Conservation (phyloP, 2,329 filamentous ascomycete genomes). For the Colletotrichum cordylinicola region DNA sequence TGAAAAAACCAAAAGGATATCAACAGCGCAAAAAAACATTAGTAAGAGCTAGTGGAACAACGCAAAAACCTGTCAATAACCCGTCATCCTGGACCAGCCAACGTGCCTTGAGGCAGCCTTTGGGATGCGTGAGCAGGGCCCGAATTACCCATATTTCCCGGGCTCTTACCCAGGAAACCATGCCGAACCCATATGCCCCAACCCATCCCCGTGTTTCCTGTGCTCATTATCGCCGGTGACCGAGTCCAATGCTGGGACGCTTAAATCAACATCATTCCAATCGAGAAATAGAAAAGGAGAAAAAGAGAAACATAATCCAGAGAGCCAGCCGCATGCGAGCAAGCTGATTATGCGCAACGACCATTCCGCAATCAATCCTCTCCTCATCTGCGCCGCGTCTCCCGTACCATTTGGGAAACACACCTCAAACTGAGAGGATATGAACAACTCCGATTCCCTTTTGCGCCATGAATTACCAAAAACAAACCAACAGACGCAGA, state of each 20-base stretch:
- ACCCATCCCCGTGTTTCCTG: conserved; percentile 29
- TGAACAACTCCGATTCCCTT: conserved; percentile 12
- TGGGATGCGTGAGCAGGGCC: conserved; percentile 43
- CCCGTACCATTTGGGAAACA: conserved; percentile 5
- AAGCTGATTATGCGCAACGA: background rate
- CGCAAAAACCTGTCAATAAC: conserved; percentile 36
- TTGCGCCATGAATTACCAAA: conserved; percentile 26
- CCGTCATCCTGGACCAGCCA: conserved; percentile 58
- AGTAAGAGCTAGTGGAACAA: conserved; percentile 43
- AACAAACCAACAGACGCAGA: conserved; percentile 31
- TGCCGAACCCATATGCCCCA: conserved; percentile 40
- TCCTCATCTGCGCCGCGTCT: conserved; percentile 15
- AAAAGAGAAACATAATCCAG: background rate
- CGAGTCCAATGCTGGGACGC: conserved; percentile 28
- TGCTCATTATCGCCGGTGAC: conserved; percentile 51
- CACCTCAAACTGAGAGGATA: conserved; percentile 11
- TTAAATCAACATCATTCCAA: conserved; percentile 30
- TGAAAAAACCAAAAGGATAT: conserved; percentile 26
- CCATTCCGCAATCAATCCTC: background rate
- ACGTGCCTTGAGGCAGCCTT: conserved; percentile 48
- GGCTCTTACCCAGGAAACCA: conserved; percentile 35
- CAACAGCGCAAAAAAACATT: conserved; percentile 18
- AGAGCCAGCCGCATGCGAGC: background rate
- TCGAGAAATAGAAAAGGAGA: conserved; percentile 23
- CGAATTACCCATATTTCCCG: conserved; percentile 35